These are phyloP conservation scores for Pseudogymnoascus sp. DNA, from an alignment of 2,329 filamentous ascomycete genomes.

Conservation along the genomic window DNA sequence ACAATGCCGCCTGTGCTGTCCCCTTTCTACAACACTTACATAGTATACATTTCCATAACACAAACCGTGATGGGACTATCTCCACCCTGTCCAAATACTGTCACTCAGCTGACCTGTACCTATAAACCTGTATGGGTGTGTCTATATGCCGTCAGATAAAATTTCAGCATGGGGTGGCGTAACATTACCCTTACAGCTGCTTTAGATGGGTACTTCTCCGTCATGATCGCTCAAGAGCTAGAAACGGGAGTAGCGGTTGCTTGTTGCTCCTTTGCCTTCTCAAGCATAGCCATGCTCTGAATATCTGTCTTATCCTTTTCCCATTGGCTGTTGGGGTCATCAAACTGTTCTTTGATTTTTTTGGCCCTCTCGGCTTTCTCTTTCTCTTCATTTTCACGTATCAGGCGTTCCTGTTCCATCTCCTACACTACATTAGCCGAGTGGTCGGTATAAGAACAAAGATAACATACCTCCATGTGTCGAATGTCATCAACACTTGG, in stretches of 20 bases:
- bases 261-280: slow-evolving; percentile 38
- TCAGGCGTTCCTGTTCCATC: slow-evolving; percentile 82
- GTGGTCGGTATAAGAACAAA: not conserved
- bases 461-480: slow-evolving; percentile 71
- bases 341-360: slow-evolving; percentile 74
- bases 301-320: slow-evolving; percentile 82
- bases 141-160: not conserved
- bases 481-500: slow-evolving; percentile 95
- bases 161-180: not conserved
- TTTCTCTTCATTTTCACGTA: slow-evolving; percentile 72
- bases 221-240: not conserved
- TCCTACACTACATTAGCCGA: slow-evolving; percentile 46
- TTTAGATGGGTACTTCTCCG: slow-evolving; percentile 1
- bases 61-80: not conserved
- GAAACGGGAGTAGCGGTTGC: slow-evolving; percentile 15
- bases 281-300: slow-evolving; percentile 56
- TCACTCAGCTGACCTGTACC: not conserved
- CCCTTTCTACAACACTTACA: slow-evolving; percentile 6
- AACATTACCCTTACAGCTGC: slow-evolving; percentile 11
- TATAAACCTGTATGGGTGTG: not conserved
- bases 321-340: slow-evolving; percentile 72
- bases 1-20: not conserved
- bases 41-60: slow-evolving; percentile 7
- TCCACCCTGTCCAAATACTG: not conserved
- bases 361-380: slow-evolving; percentile 65